Base-by-base conservation (phyloP, 352 stramenopile genomes). In the Phytopythium litorale region DNA sequence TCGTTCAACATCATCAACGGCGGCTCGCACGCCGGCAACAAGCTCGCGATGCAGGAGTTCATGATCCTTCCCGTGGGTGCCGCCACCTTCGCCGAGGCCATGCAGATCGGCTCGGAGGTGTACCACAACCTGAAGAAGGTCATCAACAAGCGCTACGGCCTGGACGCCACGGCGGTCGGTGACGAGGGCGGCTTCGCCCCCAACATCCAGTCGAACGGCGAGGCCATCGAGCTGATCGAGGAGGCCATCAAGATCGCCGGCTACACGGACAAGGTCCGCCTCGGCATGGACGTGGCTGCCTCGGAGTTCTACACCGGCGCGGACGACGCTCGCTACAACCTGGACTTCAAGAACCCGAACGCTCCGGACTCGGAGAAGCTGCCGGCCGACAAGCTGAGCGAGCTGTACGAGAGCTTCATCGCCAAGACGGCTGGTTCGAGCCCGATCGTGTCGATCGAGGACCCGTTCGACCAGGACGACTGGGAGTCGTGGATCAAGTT, bases 1-100 rank as follows among this genome's bases (percentile, higher is more conserved):
- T 98, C 94, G 72, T 99, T 99, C 88, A 99, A 99, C 83, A 98
- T 99, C 48, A 99, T 99, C 81, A 99, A 99, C 82, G 98, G 98
- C 72, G 98, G 97, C 70, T 94, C 81, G 62, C 97, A 99, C 75
- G 97, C 97, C 50, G 98, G 97, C 68, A 99, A 99, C 91, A 98
- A 98, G 78, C 83, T 99, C 58, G 97, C 97, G 33, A 99, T 99
- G 85, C 97, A 99, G 81, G 97, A 99, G 87, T 99, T 99, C 79
- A 98, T 99, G 84, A 98, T 99, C 67, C 87, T 98, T 40, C 97
- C 96, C 21, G 92, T 97, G 23, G 91, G 93, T 16, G 93, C 93
- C 30, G 76, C 65, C 35, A 89, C 66, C 64, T 98, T 98, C 76
- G 89, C 86, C 57, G 94, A 99, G 74, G 88, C 95, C 70, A 99